Evolutionary conservation across 805 yeast species (phyloP).

Genomic region (Ogataea allantospora): DNA sequence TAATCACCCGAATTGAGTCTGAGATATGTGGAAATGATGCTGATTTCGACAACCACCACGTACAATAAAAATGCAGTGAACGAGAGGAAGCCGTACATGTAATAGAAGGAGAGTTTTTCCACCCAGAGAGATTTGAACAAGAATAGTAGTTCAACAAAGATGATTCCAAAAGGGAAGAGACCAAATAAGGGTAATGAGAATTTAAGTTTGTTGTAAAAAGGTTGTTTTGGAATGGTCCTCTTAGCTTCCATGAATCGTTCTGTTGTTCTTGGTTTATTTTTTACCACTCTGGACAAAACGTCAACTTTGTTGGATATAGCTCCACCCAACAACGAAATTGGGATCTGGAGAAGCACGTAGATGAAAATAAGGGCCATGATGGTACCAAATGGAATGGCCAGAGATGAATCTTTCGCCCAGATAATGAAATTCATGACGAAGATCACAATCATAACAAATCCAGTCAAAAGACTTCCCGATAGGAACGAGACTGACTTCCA

Average conservation of each 20-base stretch:
- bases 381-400: conserved; percentile 78
- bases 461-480: conserved; percentile 51
- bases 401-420: conserved; percentile 73
- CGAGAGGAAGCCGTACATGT: conserved; percentile 75
- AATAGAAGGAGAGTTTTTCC: conserved; percentile 74
- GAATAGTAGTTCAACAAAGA: conserved; percentile 74
- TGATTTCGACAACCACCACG: conserved; percentile 66
- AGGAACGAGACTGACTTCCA: conserved; percentile 41
- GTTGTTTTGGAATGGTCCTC: conserved; percentile 36
- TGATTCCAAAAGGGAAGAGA: conserved; percentile 71
- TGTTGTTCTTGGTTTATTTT: conserved; percentile 12
- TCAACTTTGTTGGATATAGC: conserved; percentile 33
- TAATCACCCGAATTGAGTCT: conserved; percentile 50
- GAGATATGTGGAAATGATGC: conserved; percentile 66
- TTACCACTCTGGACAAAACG: conserved; percentile 18
- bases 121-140: conserved; percentile 77
- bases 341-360: conserved; percentile 67
- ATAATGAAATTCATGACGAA: conserved; percentile 63
- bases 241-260: conserved; percentile 6
- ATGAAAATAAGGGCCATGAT: conserved; percentile 56
- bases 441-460: conserved; percentile 46
- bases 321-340: conserved; percentile 76
- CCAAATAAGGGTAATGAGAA: conserved; percentile 56
- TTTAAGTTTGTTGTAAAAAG: conserved; percentile 32
- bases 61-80: conserved; percentile 57